A percentile compares a stretch with the other conserved stretches of the same genome.
These are phyloP conservation scores for Apiospora koreana DNA, from an alignment of 2,329 filamentous ascomycete species.

Conservation along the genomic window DNA sequence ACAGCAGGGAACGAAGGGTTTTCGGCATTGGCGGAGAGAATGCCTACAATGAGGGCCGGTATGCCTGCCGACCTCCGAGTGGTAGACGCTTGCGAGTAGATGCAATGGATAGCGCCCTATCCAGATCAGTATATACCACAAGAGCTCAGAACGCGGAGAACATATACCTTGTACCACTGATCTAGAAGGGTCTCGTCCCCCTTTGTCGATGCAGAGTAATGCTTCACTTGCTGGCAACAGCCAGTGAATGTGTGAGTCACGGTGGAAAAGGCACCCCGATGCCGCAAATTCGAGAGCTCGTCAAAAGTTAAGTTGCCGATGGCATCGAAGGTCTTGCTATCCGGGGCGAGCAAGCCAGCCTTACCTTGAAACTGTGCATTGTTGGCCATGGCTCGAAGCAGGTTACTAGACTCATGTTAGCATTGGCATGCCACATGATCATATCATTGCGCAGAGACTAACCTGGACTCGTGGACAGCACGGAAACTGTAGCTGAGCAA, in stretches of 20 bases:
- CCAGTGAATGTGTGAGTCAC: constrained; percentile 84
- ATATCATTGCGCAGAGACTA: constrained; percentile 23
- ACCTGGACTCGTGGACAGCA: constrained; percentile 93
- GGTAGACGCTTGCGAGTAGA: constrained; percentile 74
- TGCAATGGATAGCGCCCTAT: constrained; percentile 67
- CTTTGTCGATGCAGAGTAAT: constrained; percentile 34
- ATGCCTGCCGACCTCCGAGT: constrained; percentile 92
- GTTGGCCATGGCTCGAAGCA: constrained; percentile 64
- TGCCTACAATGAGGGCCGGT: constrained; percentile 80
- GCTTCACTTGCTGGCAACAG: constrained; percentile 70
- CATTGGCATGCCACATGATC: too few relatives aligned
- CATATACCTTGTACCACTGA: constrained; percentile 68
- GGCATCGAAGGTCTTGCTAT: constrained; percentile 56
- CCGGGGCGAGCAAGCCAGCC: constrained; percentile 47
- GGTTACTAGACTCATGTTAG: constrained; percentile 56
- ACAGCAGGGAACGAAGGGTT: constrained; percentile 64
- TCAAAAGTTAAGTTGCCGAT: constrained; percentile 77
- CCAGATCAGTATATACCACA: constrained; percentile 18
- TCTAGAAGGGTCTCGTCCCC: constrained; percentile 52
- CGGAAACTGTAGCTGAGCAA: constrained; percentile 94
- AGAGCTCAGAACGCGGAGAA: not conserved
- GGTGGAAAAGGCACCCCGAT: constrained; percentile 90
- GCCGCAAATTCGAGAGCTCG: constrained; percentile 79
- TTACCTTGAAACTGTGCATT: constrained; percentile 51
- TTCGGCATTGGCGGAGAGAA: constrained; percentile 67